phyloP scores from a whole-genome alignment of 2,329 filamentous ascomycete genomes.

The Fusarium pseudonygamai region DNA sequence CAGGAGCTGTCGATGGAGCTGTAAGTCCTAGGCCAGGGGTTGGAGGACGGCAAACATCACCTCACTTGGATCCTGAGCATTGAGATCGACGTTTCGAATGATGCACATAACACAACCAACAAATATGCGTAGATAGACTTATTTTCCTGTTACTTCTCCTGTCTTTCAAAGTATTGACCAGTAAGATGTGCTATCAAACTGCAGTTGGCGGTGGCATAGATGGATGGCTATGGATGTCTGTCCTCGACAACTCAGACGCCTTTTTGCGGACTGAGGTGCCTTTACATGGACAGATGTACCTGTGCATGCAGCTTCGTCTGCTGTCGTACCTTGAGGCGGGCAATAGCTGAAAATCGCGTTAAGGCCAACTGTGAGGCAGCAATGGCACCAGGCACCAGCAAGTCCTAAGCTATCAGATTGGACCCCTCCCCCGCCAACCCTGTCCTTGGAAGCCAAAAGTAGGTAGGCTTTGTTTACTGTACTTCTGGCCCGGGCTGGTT shows the following conservation, averaged over 20 bases:
- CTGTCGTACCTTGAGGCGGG: not conserved
- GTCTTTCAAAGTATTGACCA: not conserved
- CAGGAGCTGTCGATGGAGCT: not conserved
- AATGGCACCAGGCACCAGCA: slow-evolving; percentile 6
- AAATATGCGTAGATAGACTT: not conserved
- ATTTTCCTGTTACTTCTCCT: not conserved
- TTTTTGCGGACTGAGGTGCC: slow-evolving; percentile 6
- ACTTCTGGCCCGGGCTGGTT: not conserved
- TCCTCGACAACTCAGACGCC: not conserved
- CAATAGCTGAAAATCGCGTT: not conserved
- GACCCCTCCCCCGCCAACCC: not conserved
- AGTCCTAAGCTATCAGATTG: not conserved
- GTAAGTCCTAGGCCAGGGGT: not conserved
- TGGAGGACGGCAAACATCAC: not conserved
- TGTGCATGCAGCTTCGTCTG: not conserved
- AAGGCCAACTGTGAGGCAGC: not conserved
- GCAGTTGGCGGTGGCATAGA: not conserved
- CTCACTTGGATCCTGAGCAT: not conserved
- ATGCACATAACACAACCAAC: not conserved
- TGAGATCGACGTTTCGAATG: not conserved
- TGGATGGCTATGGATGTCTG: not conserved
- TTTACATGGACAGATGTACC: not conserved
- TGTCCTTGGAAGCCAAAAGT: not conserved
- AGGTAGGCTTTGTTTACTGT: not conserved
- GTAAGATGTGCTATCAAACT: not conserved